Conservation (phyloP, 352 stramenopile genomes). For the Pythium volutum region DNA sequence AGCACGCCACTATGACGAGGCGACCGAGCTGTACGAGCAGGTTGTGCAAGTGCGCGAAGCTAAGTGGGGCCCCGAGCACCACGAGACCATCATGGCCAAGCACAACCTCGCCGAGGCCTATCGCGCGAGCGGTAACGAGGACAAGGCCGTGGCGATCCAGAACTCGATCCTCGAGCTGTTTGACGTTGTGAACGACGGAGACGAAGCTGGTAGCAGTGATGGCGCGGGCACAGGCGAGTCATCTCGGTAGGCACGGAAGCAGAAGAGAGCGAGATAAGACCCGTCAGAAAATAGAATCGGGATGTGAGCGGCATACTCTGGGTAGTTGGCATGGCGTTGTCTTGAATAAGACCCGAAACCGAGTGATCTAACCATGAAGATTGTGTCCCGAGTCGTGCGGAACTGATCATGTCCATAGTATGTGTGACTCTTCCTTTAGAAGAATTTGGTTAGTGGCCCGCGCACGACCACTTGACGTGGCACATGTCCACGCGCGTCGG, state of each 20-base stretch:
- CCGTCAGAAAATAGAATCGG: too few relatives aligned
- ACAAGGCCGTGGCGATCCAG: conserved; percentile 74
- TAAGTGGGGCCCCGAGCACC: conserved; percentile 60
- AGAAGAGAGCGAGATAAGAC: neutral
- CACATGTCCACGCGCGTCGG: conserved; percentile 46
- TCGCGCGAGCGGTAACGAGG: conserved; percentile 69
- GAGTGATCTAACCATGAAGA: too few relatives aligned
- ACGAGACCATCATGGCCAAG: conserved; percentile 79
- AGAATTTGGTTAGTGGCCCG: conserved; percentile 49
- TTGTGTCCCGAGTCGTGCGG: too few relatives aligned
- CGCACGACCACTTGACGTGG: conserved; percentile 73
- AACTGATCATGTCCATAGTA: too few relatives aligned
- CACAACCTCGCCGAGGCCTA: conserved; percentile 83
- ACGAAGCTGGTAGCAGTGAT: conserved; percentile 1
- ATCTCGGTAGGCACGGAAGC: neutral
- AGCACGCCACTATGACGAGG: conserved; percentile 59
- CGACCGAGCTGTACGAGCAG: conserved; percentile 63
- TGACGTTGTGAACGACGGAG: conserved; percentile 28
- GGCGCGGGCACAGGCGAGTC: neutral
- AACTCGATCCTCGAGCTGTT: conserved; percentile 81
- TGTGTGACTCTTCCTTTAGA: too few relatives aligned
- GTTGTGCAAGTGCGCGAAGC: conserved; percentile 60
- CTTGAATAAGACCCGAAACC: too few relatives aligned
- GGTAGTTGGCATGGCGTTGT: too few relatives aligned
- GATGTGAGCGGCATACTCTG: too few relatives aligned